Evolutionary conservation across 2,329 filamentous ascomycete genomes (phyloP).

Genomic region (Apiospora malaysiana): DNA sequence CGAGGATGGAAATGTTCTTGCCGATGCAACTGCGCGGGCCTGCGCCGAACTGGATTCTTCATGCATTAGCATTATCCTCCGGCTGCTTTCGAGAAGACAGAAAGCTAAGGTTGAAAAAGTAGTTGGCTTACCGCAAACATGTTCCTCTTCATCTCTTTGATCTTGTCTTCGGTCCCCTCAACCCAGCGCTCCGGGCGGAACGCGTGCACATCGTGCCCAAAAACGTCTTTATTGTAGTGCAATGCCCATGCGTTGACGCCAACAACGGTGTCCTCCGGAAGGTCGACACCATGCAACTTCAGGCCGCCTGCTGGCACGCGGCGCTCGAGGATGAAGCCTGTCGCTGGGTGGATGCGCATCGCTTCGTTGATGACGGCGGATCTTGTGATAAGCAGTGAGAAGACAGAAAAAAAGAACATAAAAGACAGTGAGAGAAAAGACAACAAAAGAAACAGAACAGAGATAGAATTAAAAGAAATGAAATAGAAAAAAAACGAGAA

Average conservation of each 20-base stretch:
- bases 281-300: constrained; percentile 42
- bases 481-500: too few relatives aligned
- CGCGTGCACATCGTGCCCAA: constrained; percentile 39
- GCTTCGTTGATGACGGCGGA: constrained; percentile 60
- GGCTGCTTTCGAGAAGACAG: too few relatives aligned
- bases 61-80: not conserved
- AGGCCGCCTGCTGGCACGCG: constrained; percentile 52
- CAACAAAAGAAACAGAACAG: too few relatives aligned
- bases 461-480: too few relatives aligned
- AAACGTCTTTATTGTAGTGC: constrained; percentile 41
- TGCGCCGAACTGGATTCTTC: constrained; percentile 46
- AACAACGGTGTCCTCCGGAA: constrained; percentile 41
- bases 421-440: too few relatives aligned
- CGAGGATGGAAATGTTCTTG: constrained; percentile 23
- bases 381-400: too few relatives aligned
- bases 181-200: constrained; percentile 52
- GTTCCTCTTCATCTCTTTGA: constrained; percentile 36
- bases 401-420: too few relatives aligned
- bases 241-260: constrained; percentile 45
- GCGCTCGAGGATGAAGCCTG: constrained; percentile 55
- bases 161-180: constrained; percentile 31
- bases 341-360: constrained; percentile 55
- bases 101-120: too few relatives aligned
- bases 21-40: constrained; percentile 56
- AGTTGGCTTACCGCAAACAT: constrained; percentile 28